These are phyloP conservation scores for Porphyra umbilicalis DNA, from an alignment of 31 red algal species.

Conservation along the genomic window DNA sequence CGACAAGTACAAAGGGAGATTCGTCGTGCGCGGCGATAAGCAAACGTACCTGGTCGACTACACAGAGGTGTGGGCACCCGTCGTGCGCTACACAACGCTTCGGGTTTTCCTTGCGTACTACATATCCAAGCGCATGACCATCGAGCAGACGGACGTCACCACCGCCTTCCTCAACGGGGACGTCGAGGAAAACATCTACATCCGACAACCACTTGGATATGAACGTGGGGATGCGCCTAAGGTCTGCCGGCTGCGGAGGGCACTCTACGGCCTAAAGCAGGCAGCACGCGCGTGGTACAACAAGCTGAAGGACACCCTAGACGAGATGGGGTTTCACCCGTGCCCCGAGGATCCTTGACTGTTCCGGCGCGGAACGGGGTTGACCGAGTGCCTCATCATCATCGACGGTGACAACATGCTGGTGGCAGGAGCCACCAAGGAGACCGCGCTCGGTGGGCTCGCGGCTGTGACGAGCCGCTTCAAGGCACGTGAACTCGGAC, in stretches of 20 bases:
- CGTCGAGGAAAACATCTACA: slow-evolving; percentile 1
- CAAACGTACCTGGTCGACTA: too few species aligned
- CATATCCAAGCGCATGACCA: too few species aligned
- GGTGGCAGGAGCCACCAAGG: slow-evolving; percentile 3
- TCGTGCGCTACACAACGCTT: too few species aligned
- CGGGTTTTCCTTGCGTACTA: too few species aligned
- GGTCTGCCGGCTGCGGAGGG: slow-evolving; percentile 17
- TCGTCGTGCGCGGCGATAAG: too few species aligned
- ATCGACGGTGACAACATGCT: slow-evolving; percentile 11
- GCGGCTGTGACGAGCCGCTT: slow-evolving; percentile 10
- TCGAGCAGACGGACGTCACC: not conserved
- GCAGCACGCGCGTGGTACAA: slow-evolving; percentile 11
- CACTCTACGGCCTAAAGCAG: too few species aligned
- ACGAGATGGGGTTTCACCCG: not conserved
- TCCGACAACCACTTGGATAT: slow-evolving; percentile 2
- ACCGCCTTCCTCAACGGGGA: slow-evolving; percentile 1
- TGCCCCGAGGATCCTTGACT: slow-evolving; percentile 8
- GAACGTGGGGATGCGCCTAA: not conserved
- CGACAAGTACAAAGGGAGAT: too few species aligned
- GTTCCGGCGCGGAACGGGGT: not conserved
- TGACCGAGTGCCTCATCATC: slow-evolving; percentile 7
- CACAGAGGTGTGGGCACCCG: too few species aligned
- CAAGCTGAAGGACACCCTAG: slow-evolving; percentile 11
- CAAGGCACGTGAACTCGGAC: slow-evolving; percentile 13
- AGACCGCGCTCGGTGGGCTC: not conserved